Base-by-base conservation (phyloP, 2,329 filamentous ascomycete genomes). In the Aciculosporium take region DNA sequence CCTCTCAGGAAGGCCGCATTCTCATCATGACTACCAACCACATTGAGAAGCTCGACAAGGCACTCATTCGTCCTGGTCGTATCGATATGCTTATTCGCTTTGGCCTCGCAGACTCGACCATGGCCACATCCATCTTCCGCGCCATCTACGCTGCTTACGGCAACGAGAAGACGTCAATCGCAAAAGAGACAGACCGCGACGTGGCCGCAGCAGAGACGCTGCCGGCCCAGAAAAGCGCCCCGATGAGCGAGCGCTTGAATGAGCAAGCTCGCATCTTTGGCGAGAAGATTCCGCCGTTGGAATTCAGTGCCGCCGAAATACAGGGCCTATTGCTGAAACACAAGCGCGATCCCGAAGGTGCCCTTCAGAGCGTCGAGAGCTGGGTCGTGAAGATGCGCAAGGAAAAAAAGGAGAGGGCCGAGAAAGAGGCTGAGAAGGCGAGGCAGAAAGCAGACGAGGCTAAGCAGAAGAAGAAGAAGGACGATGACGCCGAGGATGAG, bases 11-110 rank as follows among this genome's bases (percentile, higher is more conserved):
- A 52, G 74, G 74, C 6, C 69, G 74, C n/a, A 65, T 78, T 5
- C 64, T 79, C 12, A 70, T 79, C 55, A 79, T 78, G 74, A 79
- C 74, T 2, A 78, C 74, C n/a, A 79, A 79, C 49, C 72, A 77
- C 53, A 41, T 75, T 0, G 72, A 78, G 46, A 74, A 73, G 51
- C 65, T 78, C 7, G 74, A 78, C 59, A 70, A 71, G 46, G 76
- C 76, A 0, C 64, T 80, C 15, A 76, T 79, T 46, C 73, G 76
- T 0, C 74, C 75, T 0, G 76, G 75, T 1, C 70, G 76, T 5
- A 66, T 80, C 6, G 76, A 80, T 52, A 74, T 72, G 66, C 66
- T 65, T 37, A 64, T 79, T 41, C 63, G 71, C 43, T 79, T 79
- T 50, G 67, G 65, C 37, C 63, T 67, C 5, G 70, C 75, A 8